Evolutionary conservation across 441 rosid genomes (phyloP), one percentile per base, ranked within the genome.

Genomic region (Erodium texanum): DNA sequence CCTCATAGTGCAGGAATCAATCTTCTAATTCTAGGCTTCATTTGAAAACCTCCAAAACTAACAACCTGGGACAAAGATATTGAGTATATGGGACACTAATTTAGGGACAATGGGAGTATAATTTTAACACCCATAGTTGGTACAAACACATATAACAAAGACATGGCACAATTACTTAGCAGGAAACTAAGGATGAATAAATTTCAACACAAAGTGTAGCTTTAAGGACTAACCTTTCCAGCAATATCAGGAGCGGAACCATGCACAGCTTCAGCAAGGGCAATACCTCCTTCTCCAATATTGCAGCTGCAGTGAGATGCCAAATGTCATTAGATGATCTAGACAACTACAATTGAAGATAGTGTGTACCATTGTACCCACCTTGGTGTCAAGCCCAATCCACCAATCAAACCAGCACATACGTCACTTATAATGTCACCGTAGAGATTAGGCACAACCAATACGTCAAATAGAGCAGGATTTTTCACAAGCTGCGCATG

Each of bases 231-330:
- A 79, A 92, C 99, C 97, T 89, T 94, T 73, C 99, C 98, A 24
- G 99, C 97, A 74, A 94, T 94, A 78, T 94, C 99, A 74, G 99
- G 99, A 34, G 98, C 99, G 69, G 99, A 94, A 67, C 98, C 98
- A 74, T 92, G 99, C 12, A 94, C 99, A 71, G 98, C 99, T 87
- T 94, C 99, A 68, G 98, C 98, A 71, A 94, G 98, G 67, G 91
- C 91, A 52, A 94, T 88, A 66, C 98, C 98, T 74, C 92, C 97
- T 72, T 92, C 98, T 24, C 99, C 99, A 72, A 94, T 94, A 68
- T 92, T 94, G 81, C 89, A 86, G 84, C 99, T 94, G 91, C 76
- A 78, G 62, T 19, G 63, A 12, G 11, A 9, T 74, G 20, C 64
- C 56, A 67, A 19, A 61, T 16, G n/a, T 2, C 29, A 69, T 79